These are phyloP conservation scores for Arbutus unedo DNA, from an alignment of 148 eudicot genomes.

Conservation along the genomic window DNA sequence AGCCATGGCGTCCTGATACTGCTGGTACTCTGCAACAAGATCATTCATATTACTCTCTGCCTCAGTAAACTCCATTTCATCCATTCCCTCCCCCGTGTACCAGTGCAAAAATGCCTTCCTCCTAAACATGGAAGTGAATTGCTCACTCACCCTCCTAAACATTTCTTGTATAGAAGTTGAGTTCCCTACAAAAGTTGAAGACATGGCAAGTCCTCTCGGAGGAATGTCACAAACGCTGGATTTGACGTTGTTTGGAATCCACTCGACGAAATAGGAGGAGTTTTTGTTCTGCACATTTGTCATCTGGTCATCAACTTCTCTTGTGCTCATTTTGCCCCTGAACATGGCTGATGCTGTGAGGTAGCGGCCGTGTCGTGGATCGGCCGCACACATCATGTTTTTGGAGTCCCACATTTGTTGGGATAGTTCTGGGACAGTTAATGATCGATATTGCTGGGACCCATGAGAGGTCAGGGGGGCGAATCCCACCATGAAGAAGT, in stretches of 20 bases:
- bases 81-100: constrained; percentile 29
- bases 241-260: constrained; percentile 38
- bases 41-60: constrained; percentile 27
- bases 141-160: constrained; percentile 27
- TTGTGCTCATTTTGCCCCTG: constrained; percentile 31
- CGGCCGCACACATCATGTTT: constrained; percentile 48
- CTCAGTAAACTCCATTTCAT: constrained; percentile 25
- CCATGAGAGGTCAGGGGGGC: constrained; percentile 36
- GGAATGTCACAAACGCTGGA: constrained; percentile 33
- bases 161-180: constrained; percentile 27
- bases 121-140: constrained; percentile 25
- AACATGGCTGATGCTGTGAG: constrained; percentile 33
- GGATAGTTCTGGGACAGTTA: constrained; percentile 25
- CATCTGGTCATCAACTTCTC: constrained; percentile 29
- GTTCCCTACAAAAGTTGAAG: constrained; percentile 24
- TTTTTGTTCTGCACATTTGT: constrained; percentile 28
- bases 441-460: constrained; percentile 22
- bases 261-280: constrained; percentile 31
- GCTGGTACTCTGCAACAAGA: constrained; percentile 28
- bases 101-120: constrained; percentile 27
- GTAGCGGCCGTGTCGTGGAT: constrained; percentile 29
- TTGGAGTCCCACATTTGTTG: constrained; percentile 42
- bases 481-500: constrained; percentile 39
- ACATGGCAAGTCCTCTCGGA: constrained; percentile 26
- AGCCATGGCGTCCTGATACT: constrained; percentile 25